Base-by-base conservation (phyloP, 768 basidiomycete genomes). In the Ramaria sp. region DNA sequence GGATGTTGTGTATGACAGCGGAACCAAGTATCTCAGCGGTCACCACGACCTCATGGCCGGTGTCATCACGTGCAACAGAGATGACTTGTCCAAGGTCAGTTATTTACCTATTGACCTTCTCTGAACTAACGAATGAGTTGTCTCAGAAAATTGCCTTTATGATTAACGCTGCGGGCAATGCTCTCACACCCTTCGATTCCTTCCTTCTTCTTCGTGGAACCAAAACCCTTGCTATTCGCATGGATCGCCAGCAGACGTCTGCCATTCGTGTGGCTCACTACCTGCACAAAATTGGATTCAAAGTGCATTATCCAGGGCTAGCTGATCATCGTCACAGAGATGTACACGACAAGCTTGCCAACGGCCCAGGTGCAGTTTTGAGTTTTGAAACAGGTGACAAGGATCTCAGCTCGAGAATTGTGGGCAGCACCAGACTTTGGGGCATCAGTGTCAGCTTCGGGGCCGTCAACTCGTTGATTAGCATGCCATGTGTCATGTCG, bases 401-500 rank as follows among this genome's bases (percentile, higher is more conserved):
- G 66, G 83, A 78, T 50, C 67, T 97, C 59, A 94, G 91, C 67
- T 93, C 98, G 70, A 80, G 84, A 52, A 88, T 98, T 59, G 93
- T 99, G 9, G 95, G 87, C 5, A 88, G 85, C 0, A 90, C 96
- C 15, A 78, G 92, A 53, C 73, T 99, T 27, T 99, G 95, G 94
- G 91, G 94, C 19, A 97, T 99, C 66, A 91, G 88, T 60, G 96
- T 99, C 64, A 93, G 91, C 67, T 99, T 99, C 66, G 96, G 96
- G 33, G 93, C 90, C 62, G 94, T 99, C 59, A 99, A 99, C 74
- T 92, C 90, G 66, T 69, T 99, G 69, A 98, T 98, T 72, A 92
- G 89, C 61, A 97, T 99, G 95, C 96, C 96, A 38, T 98, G 96
- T 69, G 83, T 91, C 64, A 98, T 99, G 96, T 96, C 93, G 95